Evolutionary conservation across 352 stramenopile species (phyloP), one percentile per base, ranked within the genome.

Genomic region (Phytophthora pluvialis): DNA sequence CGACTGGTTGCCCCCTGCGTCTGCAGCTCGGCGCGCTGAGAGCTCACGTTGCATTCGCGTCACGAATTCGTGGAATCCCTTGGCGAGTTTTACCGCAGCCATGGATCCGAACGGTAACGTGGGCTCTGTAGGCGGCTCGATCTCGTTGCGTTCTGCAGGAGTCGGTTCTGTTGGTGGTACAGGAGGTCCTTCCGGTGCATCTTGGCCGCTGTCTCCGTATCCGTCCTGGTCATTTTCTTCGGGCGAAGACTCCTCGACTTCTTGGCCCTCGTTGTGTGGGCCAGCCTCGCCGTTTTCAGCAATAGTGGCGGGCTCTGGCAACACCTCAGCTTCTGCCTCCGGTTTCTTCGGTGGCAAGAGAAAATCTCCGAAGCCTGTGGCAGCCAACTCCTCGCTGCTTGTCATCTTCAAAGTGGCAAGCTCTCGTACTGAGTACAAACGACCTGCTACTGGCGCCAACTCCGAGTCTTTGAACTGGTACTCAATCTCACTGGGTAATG

Each of bases 391-490:
- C n/a, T 80, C 68, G 25, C 21, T 28, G 26, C 55, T 73, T 33
- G 40, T 63, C 4, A 44, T 57, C 33, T 49, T 46, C 28, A 91
- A 58, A 33, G 73, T 76, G 12, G 60, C 76, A 28, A 73, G 77
- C 53, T 92, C 83, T 11, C 83, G 73, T 16, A 54, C 64, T n/a
- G 81, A 90, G 70, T 90, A 92, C 35, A 90, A 54, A 15, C 67
- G 59, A 1, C 73, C 63, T 32, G 68, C 62, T 3, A 62, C 62
- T 16, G 80, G 76, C 3, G 73, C 76, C 25, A 90, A 40, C n/a
- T 54, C 53, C 3, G 86, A 75, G 5, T 61, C 67, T 26, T 49
- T 36, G 21, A 72, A 44, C 15, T 78, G 75, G 15, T 57, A 45
- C 13, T 76, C 56, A 1, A 84, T n/a, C 28, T 91, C 82, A 8